Percentiles rank a stretch among this genome's conserved stretches.
phyloP scores from a whole-genome alignment of 176 grass and related monocot genomes.

The Pontederia paniculata region DNA sequence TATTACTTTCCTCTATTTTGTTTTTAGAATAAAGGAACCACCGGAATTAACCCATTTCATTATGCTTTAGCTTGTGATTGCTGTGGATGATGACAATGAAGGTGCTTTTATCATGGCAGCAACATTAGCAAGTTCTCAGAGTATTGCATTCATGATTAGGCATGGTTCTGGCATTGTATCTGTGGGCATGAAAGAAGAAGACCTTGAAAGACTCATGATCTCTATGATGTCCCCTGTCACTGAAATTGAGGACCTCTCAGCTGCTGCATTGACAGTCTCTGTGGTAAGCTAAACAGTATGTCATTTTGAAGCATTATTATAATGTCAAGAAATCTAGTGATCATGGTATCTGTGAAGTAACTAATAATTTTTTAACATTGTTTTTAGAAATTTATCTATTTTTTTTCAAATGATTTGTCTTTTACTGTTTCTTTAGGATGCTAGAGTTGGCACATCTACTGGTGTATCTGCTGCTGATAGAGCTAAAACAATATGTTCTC shows the following conservation, averaged over 20 bases:
- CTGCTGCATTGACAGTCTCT: conserved; percentile 75
- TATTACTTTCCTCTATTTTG: background rate
- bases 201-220: conserved; percentile 64
- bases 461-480: conserved; percentile 84
- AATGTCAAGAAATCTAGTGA: background rate
- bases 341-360: background rate
- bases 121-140: conserved; percentile 56
- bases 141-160: conserved; percentile 86
- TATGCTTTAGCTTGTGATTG: conserved; percentile 54
- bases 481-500: conserved; percentile 51
- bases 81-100: conserved; percentile 89
- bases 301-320: no score
- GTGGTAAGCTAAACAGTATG: conserved; percentile 45
- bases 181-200: conserved; percentile 82
- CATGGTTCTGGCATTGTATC: conserved; percentile 80
- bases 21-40: background rate
- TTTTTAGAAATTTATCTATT: background rate
- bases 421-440: conserved; percentile 41
- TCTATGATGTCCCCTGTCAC: conserved; percentile 73
- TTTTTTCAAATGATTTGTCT: background rate
- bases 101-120: conserved; percentile 85
- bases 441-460: conserved; percentile 75
- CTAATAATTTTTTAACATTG: background rate
- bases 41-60: background rate
- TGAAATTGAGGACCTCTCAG: conserved; percentile 83